Evolutionary conservation across 2,329 filamentous ascomycete species (phyloP).

Genomic region (Colletotrichum sojae): DNA sequence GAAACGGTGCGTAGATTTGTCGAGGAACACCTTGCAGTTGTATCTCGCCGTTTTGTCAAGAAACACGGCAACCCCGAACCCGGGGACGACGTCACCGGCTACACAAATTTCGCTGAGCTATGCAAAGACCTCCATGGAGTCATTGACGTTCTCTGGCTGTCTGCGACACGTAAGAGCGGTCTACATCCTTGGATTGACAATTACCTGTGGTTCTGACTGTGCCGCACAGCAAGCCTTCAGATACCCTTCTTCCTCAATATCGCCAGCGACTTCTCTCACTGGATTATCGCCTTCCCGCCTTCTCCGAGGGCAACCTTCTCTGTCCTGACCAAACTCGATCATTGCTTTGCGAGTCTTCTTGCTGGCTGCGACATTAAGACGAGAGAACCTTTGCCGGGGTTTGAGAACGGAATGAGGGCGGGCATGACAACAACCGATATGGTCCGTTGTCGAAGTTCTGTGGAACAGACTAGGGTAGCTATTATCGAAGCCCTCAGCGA

Average conservation of each 20-base stretch:
- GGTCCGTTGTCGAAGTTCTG: constrained; percentile 86
- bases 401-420: constrained; percentile 71
- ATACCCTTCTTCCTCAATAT: constrained; percentile 87
- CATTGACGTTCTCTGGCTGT: constrained; percentile 87
- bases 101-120: constrained; percentile 76
- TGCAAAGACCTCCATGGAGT: constrained; percentile 81
- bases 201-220: constrained; percentile 10
- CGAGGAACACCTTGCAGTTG: constrained; percentile 65
- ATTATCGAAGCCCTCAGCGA: constrained; percentile 77
- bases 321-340: constrained; percentile 83
- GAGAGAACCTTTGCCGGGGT: constrained; percentile 77
- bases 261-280: constrained; percentile 79
- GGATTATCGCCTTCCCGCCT: constrained; percentile 80
- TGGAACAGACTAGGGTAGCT: constrained; percentile 80
- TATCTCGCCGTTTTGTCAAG: constrained; percentile 73
- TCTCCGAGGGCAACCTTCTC: constrained; percentile 77
- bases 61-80: constrained; percentile 65
- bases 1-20: constrained; percentile 72
- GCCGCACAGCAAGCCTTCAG: constrained; percentile 78
- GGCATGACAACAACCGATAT: constrained; percentile 87
- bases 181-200: no score
- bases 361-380: constrained; percentile 77
- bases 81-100: constrained; percentile 65
- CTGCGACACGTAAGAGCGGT: constrained; percentile 79
- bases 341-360: constrained; percentile 84